Evolutionary conservation across 2,329 filamentous ascomycete species (phyloP).

Genomic region (Pestalotiopsis sp.): DNA sequence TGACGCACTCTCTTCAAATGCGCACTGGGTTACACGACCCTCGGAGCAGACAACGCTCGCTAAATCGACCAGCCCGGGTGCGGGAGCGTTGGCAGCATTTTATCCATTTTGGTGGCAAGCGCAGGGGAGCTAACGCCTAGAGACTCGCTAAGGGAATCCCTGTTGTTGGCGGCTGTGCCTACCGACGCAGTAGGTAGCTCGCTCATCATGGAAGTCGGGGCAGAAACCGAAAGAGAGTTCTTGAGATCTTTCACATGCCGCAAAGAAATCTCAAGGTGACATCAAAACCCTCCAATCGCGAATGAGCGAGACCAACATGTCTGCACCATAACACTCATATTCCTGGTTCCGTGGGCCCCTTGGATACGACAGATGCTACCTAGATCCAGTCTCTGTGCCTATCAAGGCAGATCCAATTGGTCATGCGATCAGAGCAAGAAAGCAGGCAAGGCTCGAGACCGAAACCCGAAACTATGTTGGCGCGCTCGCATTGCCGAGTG

Average conservation of each 20-base stretch:
- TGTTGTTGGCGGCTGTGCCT: neutral
- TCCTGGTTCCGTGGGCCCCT: neutral
- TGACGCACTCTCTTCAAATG: neutral
- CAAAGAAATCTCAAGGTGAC: neutral
- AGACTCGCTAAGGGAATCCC: neutral
- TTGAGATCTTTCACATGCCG: neutral
- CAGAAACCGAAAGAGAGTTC: neutral
- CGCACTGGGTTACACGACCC: neutral
- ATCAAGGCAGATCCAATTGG: neutral
- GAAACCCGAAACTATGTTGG: neutral
- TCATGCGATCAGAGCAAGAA: neutral
- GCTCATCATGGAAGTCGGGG: neutral
- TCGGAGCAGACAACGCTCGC: neutral
- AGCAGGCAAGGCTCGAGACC: neutral
- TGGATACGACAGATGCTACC: neutral
- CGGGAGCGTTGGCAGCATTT: neutral
- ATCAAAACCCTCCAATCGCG: neutral
- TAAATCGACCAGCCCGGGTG: neutral
- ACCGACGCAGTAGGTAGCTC: neutral
- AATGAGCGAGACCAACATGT: conserved; percentile 12
- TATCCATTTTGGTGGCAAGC: conserved; percentile 3
- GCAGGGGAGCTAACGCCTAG: neutral
- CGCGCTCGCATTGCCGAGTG: conserved; percentile 8
- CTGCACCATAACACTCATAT: neutral
- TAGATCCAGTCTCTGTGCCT: neutral